Base-by-base conservation (phyloP, 169 alveolate species). In the Babesia sp. region DNA sequence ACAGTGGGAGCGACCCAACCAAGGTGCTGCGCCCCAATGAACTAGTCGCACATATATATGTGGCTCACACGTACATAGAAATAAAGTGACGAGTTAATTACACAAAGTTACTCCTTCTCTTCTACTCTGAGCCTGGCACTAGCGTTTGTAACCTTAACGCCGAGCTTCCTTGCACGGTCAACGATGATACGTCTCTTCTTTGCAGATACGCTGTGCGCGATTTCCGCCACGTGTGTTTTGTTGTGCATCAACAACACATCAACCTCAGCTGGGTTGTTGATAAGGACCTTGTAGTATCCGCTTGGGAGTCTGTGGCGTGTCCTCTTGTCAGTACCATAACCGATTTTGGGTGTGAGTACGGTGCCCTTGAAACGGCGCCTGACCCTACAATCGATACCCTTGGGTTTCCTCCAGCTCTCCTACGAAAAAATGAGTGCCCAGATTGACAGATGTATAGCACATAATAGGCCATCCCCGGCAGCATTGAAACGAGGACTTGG, bases 321-420 rank as follows among this genome's bases (percentile, higher is more conserved):
- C 94, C 86, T 93, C 90, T 95, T 94, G 93, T 93, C 93, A 57
- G 98, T 94, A 51, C 99, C 98, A 82, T 96, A 97, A 41, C 99
- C 99, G 81, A 97, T 94, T 90, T 93, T 95, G 74, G 99, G 99
- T 92, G 92, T 93, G 44, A 91, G 86, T 71, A 90, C 95, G 64
- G 95, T 92, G 71, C 99, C 98, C 91, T 91, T 93, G 93, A 94
- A 97, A 80, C 95, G 91, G 63, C 99, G 92, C 75, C 99, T 95
- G 46, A 94, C 98, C 59, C 98, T 94, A 58, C 96, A 93, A 81
- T 96, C 99, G 56, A 96, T 96, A 90, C 99, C 99, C 91, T 94
- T 93, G 64, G 99, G 99, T 90, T 96, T 95, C 87, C 99, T 93
- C 99, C 99, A 97, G 71, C 93, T 88, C 29, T 90, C 85, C 95